phyloP scores from a whole-genome alignment of 345 rosid species.

The Clarkia xantiana region DNA sequence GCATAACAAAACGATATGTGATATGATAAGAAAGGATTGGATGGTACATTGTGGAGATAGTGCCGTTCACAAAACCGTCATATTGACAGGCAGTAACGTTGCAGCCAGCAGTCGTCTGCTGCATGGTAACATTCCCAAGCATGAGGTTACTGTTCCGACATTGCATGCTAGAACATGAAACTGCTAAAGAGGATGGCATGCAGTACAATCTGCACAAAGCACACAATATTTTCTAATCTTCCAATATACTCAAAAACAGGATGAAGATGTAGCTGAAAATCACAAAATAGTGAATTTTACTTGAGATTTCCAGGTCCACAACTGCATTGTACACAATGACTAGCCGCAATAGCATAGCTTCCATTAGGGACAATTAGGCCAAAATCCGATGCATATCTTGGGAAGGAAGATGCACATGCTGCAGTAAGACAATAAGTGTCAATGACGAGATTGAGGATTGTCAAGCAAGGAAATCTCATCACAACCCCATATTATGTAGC shows the following conservation, averaged over 20 bases:
- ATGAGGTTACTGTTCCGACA: conserved; percentile 73
- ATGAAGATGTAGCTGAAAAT: background rate
- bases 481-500: background rate
- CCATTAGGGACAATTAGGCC: conserved; percentile 82
- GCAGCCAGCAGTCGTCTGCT: conserved; percentile 77
- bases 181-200: conserved; percentile 73
- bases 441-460: no score
- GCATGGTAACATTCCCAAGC: conserved; percentile 60
- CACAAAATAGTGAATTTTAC: conserved; percentile 28
- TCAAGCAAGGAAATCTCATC: no score
- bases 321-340: conserved; percentile 94
- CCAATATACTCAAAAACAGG: background rate
- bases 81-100: conserved; percentile 70
- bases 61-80: conserved; percentile 65
- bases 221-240: no score
- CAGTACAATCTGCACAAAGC: conserved; percentile 59
- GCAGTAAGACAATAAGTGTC: conserved; percentile 14
- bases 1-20: background rate
- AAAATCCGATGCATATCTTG: conserved; percentile 55
- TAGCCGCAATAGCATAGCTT: conserved; percentile 82
- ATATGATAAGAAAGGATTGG: background rate
- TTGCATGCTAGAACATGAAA: conserved; percentile 94
- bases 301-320: conserved; percentile 71
- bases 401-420: conserved; percentile 91
- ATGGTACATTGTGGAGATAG: conserved; percentile 57